Evolutionary conservation across 2,329 filamentous ascomycete species (phyloP).

Genomic region (Pleoardoris graminearum): DNA sequence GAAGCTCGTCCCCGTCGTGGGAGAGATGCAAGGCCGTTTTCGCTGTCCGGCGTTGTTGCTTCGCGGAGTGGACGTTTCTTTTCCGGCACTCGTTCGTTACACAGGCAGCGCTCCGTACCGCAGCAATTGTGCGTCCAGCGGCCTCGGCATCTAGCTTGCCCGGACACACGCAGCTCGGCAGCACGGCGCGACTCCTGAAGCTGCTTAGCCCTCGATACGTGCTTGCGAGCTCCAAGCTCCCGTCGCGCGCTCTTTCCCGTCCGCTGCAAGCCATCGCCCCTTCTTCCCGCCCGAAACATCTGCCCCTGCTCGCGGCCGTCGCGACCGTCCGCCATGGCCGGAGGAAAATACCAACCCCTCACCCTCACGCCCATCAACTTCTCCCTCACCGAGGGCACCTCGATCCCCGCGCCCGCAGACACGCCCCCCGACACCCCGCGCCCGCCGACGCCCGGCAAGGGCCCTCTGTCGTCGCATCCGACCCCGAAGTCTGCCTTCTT

Average conservation of each 20-base stretch:
- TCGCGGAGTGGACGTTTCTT: neutral
- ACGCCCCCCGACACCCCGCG: constrained; percentile 45
- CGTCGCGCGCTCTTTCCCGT: constrained; percentile 14
- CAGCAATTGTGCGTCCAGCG: neutral
- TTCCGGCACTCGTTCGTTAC: neutral
- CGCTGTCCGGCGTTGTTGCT: constrained; percentile 8
- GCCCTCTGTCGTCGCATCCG: constrained; percentile 48
- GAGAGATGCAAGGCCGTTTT: constrained; percentile 4
- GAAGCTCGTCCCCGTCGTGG: neutral
- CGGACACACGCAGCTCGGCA: constrained; percentile 20
- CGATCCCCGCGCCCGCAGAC: constrained; percentile 47
- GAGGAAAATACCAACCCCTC: constrained; percentile 41
- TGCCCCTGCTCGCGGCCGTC: too few relatives aligned
- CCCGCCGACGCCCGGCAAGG: constrained; percentile 44
- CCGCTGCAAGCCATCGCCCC: constrained; percentile 19
- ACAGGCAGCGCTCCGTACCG: neutral
- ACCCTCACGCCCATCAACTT: constrained; percentile 46
- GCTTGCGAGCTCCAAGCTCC: constrained; percentile 12
- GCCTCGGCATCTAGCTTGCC: constrained; percentile 8
- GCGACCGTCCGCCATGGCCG: constrained; percentile 28
- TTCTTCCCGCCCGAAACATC: too few relatives aligned
- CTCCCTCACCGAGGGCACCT: constrained; percentile 48
- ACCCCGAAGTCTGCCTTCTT: constrained; percentile 40
- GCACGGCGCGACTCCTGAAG: constrained; percentile 35
- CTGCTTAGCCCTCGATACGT: constrained; percentile 19